Evolutionary conservation across 805 yeast genomes (phyloP).

Genomic region (Candida lessepsii): DNA sequence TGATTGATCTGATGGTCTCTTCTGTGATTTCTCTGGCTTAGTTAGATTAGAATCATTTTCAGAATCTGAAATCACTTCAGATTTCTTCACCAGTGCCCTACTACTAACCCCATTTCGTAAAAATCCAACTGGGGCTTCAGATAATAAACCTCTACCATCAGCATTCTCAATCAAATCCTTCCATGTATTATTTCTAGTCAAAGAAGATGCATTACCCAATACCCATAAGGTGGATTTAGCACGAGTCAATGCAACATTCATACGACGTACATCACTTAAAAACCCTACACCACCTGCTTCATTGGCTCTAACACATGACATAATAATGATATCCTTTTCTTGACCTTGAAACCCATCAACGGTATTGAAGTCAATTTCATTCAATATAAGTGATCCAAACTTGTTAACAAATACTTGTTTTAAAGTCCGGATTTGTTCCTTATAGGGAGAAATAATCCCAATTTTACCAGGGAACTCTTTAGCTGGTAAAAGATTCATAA

Average conservation of each 20-base stretch:
- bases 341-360: conserved; percentile 93
- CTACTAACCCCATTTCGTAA: conserved; percentile 13
- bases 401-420: conserved; percentile 53
- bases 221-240: conserved; percentile 93
- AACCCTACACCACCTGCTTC: conserved; percentile 76
- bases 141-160: conserved; percentile 38
- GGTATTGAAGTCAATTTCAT: conserved; percentile 83
- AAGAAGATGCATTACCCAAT: conserved; percentile 72
- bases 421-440: conserved; percentile 72
- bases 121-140: conserved; percentile 38
- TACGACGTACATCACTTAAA: conserved; percentile 85
- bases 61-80: no score
- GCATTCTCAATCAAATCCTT: conserved; percentile 66
- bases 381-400: conserved; percentile 62
- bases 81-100: no score
- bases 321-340: conserved; percentile 88
- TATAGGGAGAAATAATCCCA: conserved; percentile 93
- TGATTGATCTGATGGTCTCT: conserved; percentile 1
- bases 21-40: background rate
- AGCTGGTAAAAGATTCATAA: conserved; percentile 49
- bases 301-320: conserved; percentile 92
- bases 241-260: conserved; percentile 96
- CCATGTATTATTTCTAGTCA: conserved; percentile 73
- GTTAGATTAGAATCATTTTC: no score
- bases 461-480: conserved; percentile 66